A percentile compares a stretch with the other conserved stretches of the same genome.
Conservation (phyloP, 805 yeast genomes). For the Komagataella pastoris region DNA sequence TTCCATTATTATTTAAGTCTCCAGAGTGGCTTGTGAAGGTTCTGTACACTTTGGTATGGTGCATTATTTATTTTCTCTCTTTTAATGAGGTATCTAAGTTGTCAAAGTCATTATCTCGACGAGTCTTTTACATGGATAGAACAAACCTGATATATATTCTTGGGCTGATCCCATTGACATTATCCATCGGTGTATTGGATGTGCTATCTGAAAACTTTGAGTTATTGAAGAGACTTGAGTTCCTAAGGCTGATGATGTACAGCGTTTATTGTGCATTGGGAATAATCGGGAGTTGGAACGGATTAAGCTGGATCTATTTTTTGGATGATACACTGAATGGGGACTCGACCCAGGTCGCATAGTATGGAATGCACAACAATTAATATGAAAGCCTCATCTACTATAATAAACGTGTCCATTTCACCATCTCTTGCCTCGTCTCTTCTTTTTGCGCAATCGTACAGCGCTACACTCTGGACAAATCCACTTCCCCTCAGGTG, state of each 20-base stretch:
- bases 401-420: neutral
- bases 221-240: constrained; percentile 48
- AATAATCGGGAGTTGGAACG: constrained; percentile 75
- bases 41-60: constrained; percentile 74
- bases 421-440: constrained; percentile 4
- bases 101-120: constrained; percentile 22
- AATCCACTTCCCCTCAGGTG: constrained; percentile 89
- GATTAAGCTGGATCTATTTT: constrained; percentile 79
- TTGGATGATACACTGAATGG: constrained; percentile 41
- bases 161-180: constrained; percentile 54
- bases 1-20: constrained; percentile 74
- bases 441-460: constrained; percentile 6
- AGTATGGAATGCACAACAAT: neutral
- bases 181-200: constrained; percentile 29
- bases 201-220: constrained; percentile 40
- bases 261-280: constrained; percentile 85
- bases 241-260: constrained; percentile 65
- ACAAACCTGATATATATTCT: constrained; percentile 51
- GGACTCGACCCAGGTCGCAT: neutral
- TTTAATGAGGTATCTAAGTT: constrained; percentile 52
- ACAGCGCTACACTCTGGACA: constrained; percentile 63
- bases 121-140: constrained; percentile 59
- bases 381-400: neutral
- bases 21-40: constrained; percentile 72
- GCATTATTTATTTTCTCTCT: constrained; percentile 59